Base-by-base conservation (phyloP, 192 early-diverging fungal genomes). In the Dispira simplex region DNA sequence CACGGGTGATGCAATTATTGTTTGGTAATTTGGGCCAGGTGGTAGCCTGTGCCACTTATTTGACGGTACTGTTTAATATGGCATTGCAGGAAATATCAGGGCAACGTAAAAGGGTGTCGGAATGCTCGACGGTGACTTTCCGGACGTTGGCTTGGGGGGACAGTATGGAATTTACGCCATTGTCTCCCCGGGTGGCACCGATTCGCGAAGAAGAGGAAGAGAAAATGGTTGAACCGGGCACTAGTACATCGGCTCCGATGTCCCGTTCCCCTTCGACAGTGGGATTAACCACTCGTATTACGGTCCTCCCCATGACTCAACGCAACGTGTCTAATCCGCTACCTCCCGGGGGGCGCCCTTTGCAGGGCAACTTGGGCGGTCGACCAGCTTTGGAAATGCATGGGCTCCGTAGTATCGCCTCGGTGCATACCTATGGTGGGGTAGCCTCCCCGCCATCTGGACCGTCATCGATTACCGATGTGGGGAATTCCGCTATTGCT, bases 21-120 rank as follows among this genome's bases (percentile, higher is more conserved):
- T 96, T 93, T 70, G 81, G 77, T 58, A 91, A 93, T 72, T 72
- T 96, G 44, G 79, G 82, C 11, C 79, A 79, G 5, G 79, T 96
- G 14, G 83, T 92, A 43, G 71, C 72, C 21, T 79, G 85, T 58
- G 83, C 87, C 18, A 67, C 73, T 13, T 73, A 78, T n/a, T 75
- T 92, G 49, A 69, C 88, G 2, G 80, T 75, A n/a, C 68, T 81
- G 43, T 66, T 93, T 64, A 78, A 82, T 10, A 77, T 74, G 13
- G 83, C 85, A 2, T 77, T 68, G 48, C 74, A 70, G 10, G 70
- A 75, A 67, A 71, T 66, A 64, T 74, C 72, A 3, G 75, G 72
- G 32, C 32, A 39, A 39, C 32, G 32, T 39, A 39, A 39, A 39
- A 39, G 32, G 6, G 32, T 4, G 32, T 39, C 32, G 32, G 6